phyloP scores from a whole-genome alignment of 257 asterid genomes.

The Nicotiana noctiflora region DNA sequence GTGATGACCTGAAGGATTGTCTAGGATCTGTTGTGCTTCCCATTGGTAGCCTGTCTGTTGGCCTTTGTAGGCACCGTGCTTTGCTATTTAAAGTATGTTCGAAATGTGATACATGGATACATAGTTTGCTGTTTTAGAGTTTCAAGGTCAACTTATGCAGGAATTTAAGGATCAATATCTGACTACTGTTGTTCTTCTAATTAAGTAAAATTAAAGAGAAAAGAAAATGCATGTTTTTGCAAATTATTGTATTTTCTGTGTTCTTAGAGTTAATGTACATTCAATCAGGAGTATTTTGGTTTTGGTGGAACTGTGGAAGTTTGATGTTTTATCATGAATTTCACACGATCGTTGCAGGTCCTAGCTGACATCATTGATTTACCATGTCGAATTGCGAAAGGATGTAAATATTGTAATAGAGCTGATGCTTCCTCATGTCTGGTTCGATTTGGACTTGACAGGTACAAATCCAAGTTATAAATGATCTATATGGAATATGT shows the following conservation, averaged over 20 bases:
- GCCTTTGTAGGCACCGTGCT: conserved; percentile 86
- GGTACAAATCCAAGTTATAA: conserved; percentile 33
- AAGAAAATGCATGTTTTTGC: not conserved
- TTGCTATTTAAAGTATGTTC: conserved; percentile 80
- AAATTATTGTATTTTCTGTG: not conserved
- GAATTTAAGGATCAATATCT: not conserved
- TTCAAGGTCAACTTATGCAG: not conserved
- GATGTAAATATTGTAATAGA: conserved; percentile 77
- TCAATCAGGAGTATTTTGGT: not conserved
- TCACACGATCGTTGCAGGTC: conserved; percentile 48
- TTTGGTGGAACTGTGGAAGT: not conserved
- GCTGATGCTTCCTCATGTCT: conserved; percentile 93
- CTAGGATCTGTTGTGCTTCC: conserved; percentile 81
- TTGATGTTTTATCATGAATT: not conserved
- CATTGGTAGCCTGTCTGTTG: conserved; percentile 69
- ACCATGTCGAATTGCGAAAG: conserved; percentile 96
- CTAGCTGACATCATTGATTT: conserved; percentile 83
- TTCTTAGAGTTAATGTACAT: not conserved
- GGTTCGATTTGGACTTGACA: conserved; percentile 81
- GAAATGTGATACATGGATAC: not conserved
- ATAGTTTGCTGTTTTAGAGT: not conserved
- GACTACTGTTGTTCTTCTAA: not conserved
- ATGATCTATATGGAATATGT: not conserved
- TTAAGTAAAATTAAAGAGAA: not conserved
- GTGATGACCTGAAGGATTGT: conserved; percentile 75